A percentile compares a stretch with the other conserved stretches of the same genome.
Evolutionary conservation across 2,329 filamentous ascomycete species (phyloP).

Genomic region (Aspergillus aculeatus): DNA sequence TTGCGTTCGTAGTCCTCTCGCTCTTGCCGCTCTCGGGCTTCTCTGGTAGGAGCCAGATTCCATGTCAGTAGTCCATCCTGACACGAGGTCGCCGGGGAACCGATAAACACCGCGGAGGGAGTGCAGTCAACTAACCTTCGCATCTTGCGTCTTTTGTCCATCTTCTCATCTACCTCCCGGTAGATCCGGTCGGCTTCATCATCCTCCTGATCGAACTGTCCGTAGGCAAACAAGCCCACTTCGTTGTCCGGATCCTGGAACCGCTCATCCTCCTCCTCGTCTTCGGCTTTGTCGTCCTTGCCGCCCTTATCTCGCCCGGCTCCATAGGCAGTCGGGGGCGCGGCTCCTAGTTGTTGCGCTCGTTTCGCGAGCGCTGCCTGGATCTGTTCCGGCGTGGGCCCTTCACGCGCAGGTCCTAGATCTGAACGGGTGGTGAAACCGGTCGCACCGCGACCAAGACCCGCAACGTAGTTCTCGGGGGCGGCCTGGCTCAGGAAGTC

Average conservation of each 20-base stretch:
- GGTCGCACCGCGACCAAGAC: constrained; percentile 94
- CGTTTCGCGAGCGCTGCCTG: constrained; percentile 95
- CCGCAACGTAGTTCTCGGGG: constrained; percentile 87
- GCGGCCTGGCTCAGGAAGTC: constrained; percentile 88
- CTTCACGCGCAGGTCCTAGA: constrained; percentile 89
- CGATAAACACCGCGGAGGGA: constrained; percentile 37
- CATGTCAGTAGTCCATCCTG: not conserved
- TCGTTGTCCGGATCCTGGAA: constrained; percentile 98
- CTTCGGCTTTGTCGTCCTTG: constrained; percentile 65
- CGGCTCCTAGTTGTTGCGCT: constrained; percentile 74
- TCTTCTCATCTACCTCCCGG: constrained; percentile 92
- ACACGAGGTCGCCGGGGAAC: not conserved
- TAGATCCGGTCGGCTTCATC: constrained; percentile 97
- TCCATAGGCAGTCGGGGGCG: constrained; percentile 72
- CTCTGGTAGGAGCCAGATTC: constrained; percentile 54
- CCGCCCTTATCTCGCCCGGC: constrained; percentile 65
- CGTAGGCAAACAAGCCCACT: constrained; percentile 89
- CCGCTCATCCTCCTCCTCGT: constrained; percentile 73
- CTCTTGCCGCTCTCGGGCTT: constrained; percentile 89
- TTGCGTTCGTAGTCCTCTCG: constrained; percentile 93
- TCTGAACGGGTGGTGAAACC: constrained; percentile 98
- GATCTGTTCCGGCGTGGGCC: constrained; percentile 95
- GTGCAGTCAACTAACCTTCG: constrained; percentile 69
- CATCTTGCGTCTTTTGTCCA: constrained; percentile 82
- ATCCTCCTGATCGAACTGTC: constrained; percentile 94